A percentile compares a stretch with the other conserved stretches of the same genome.
These are phyloP conservation scores for Jaapia argillacea DNA, from an alignment of 768 basidiomycete genomes.

Conservation along the genomic window DNA sequence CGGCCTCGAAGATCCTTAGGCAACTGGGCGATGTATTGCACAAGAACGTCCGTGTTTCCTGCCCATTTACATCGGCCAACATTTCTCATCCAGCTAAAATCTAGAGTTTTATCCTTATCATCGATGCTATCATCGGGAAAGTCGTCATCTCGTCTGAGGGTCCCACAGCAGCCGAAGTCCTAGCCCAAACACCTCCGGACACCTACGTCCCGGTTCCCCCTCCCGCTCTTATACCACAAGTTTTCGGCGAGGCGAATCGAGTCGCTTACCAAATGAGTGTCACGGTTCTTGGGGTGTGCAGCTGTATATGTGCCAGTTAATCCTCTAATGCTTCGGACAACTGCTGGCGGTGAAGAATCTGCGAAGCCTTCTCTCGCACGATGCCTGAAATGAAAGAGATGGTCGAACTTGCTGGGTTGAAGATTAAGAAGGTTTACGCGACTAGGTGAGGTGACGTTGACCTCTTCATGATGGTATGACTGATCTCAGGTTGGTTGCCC, in stretches of 20 bases:
- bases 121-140: not conserved
- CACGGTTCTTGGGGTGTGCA: not conserved
- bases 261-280: not conserved
- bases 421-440: not conserved
- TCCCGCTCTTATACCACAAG: not conserved
- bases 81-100: no score
- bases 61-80: not conserved
- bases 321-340: not conserved
- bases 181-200: not conserved
- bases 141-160: not conserved
- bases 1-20: not conserved
- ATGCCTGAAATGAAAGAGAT: not conserved
- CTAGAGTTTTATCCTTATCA: not conserved
- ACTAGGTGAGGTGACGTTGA: not conserved
- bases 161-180: not conserved
- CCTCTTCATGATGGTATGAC: no score
- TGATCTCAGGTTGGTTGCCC: no score
- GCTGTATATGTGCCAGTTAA: not conserved
- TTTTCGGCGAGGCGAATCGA: not conserved
- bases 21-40: not conserved
- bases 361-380: not conserved
- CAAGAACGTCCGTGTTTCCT: not conserved
- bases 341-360: not conserved
- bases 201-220: not conserved
- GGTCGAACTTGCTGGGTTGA: not conserved